These are phyloP conservation scores for Sarocladium oryzae DNA, from an alignment of 2,329 filamentous ascomycete genomes.

Conservation along the genomic window DNA sequence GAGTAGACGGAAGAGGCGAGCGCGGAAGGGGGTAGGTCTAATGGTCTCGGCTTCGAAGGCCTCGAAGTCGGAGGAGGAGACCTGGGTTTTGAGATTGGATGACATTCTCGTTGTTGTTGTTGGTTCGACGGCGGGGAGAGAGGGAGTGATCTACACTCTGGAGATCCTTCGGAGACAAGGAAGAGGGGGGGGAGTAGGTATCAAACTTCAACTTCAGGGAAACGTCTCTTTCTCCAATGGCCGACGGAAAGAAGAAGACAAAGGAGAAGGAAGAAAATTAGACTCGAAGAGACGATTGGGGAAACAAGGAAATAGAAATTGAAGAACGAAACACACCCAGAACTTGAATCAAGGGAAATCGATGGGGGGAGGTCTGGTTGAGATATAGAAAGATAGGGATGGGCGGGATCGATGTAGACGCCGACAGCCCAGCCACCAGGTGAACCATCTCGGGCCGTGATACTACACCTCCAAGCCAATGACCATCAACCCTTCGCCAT, in stretches of 20 bases:
- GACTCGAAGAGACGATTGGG: not conserved
- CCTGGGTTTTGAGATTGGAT: conserved; percentile 30
- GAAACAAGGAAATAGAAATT: not conserved
- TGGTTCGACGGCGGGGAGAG: no score
- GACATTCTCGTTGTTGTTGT: no score
- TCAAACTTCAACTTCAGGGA: no score
- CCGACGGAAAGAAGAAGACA: no score
- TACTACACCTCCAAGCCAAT: no score
- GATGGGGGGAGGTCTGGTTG: not conserved
- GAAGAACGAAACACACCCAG: not conserved
- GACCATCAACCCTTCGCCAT: no score
- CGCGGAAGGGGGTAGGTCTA: conserved; percentile 24
- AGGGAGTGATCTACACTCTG: conserved; percentile 6
- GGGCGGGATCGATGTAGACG: no score
- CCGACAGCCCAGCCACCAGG: not conserved
- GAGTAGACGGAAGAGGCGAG: conserved; percentile 31
- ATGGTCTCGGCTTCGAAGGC: conserved; percentile 40
- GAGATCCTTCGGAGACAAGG: no score
- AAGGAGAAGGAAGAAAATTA: conserved; percentile 12
- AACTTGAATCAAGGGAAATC: not conserved
- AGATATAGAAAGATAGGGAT: not conserved
- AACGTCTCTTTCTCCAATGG: no score
- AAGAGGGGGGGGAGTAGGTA: no score
- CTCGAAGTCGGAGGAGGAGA: conserved; percentile 42
- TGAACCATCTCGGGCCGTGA: no score